Conservation (phyloP, 768 basidiomycete genomes). For the Mycena albidolilacea region DNA sequence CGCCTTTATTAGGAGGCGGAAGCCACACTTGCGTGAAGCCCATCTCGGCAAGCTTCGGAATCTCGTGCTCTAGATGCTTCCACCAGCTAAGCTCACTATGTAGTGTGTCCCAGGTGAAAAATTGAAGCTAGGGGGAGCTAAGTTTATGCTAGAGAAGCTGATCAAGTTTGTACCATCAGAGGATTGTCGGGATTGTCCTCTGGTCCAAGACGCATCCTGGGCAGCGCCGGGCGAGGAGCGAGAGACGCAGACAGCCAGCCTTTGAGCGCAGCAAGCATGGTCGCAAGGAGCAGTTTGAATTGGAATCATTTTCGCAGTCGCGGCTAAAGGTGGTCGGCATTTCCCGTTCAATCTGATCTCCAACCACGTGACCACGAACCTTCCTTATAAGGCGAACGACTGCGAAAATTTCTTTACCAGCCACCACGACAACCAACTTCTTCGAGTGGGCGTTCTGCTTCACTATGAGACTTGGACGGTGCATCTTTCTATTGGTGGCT, state of each 20-base stretch:
- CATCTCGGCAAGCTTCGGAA: constrained; percentile 73
- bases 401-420: constrained; percentile 41
- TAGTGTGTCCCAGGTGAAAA: constrained; percentile 86
- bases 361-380: neutral
- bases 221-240: constrained; percentile 57
- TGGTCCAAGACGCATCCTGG: constrained; percentile 74
- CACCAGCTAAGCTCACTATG: constrained; percentile 82
- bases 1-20: constrained; percentile 88
- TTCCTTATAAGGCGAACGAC: too few relatives aligned
- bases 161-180: constrained; percentile 70
- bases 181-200: constrained; percentile 66
- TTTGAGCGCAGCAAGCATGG: constrained; percentile 51
- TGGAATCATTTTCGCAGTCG: neutral
- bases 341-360: constrained; percentile 18
- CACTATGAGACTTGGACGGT: constrained; percentile 60
- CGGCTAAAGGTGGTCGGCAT: neutral
- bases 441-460: constrained; percentile 74
- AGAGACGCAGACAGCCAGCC: constrained; percentile 45
- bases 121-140: constrained; percentile 71
- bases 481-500: constrained; percentile 60
- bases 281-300: neutral
- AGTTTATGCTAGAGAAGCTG: neutral
- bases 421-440: constrained; percentile 62
- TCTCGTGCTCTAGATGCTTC: constrained; percentile 77
- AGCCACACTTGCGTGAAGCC: constrained; percentile 90